Evolutionary conservation across 345 rosid species (phyloP).

Genomic region (Citrus sinensis): DVS_A1.0 CM039163.1:48995001-48995500

Average conservation of each 20-base stretch:
- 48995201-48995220: slow-evolving; percentile 50
- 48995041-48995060: slow-evolving; percentile 75
- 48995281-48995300: background rate
- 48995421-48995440: background rate
- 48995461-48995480: background rate
- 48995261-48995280: background rate
- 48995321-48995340: background rate
- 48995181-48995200: slow-evolving; percentile 46
- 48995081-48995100: background rate
- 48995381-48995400: background rate
- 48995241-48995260: background rate
- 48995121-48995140: background rate
- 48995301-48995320: too few species aligned
- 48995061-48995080: background rate
- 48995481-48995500: background rate
- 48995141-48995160: slow-evolving; percentile 65
- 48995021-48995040: slow-evolving; percentile 73
- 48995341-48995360: background rate
- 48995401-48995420: background rate
- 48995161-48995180: slow-evolving; percentile 80
- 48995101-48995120: background rate
- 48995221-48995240: slow-evolving; percentile 32
- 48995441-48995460: background rate
- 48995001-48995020: slow-evolving; percentile 70
- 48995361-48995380: background rate